These are phyloP conservation scores for Ramularia collo-cygni DNA, from an alignment of 2,329 filamentous ascomycete species.

Conservation along the genomic window DNA sequence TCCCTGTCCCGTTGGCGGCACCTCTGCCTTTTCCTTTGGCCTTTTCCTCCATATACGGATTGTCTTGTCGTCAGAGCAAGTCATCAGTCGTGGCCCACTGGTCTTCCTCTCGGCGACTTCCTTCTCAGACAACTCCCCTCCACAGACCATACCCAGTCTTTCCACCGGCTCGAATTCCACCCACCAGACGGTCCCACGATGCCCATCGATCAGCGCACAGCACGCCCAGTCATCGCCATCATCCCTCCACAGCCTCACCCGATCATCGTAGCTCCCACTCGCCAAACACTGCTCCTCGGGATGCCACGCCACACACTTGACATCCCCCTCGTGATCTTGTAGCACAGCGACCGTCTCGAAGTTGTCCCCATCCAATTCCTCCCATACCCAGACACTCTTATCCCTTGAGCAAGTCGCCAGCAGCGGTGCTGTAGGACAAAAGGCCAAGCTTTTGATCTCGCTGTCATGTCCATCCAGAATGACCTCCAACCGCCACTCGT, in stretches of 20 bases:
- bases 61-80: slow-evolving; percentile 77
- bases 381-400: slow-evolving; percentile 98
- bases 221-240: slow-evolving; percentile 93
- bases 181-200: slow-evolving; percentile 84
- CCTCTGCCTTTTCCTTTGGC: slow-evolving; percentile 46
- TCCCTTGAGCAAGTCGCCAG: slow-evolving; percentile 88
- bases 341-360: slow-evolving; percentile 95
- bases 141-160: slow-evolving; percentile 21
- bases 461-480: slow-evolving; percentile 92
- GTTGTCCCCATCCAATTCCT: slow-evolving; percentile 89
- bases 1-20: slow-evolving; percentile 40
- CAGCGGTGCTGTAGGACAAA: slow-evolving; percentile 66
- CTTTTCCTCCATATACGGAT: slow-evolving; percentile 72
- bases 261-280: slow-evolving; percentile 91
- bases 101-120: slow-evolving; percentile 33
- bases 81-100: slow-evolving; percentile 58
- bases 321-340: slow-evolving; percentile 89
- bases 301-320: slow-evolving; percentile 92
- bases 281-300: slow-evolving; percentile 72
- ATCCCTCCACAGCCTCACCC: slow-evolving; percentile 79
- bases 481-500: slow-evolving; percentile 88
- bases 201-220: slow-evolving; percentile 71
- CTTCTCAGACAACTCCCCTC: slow-evolving; percentile 7
- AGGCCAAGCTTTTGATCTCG: slow-evolving; percentile 77
- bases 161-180: slow-evolving; percentile 57